phyloP scores from a whole-genome alignment of 2,329 filamentous ascomycete species.

The Aureobasidium lini region DNA sequence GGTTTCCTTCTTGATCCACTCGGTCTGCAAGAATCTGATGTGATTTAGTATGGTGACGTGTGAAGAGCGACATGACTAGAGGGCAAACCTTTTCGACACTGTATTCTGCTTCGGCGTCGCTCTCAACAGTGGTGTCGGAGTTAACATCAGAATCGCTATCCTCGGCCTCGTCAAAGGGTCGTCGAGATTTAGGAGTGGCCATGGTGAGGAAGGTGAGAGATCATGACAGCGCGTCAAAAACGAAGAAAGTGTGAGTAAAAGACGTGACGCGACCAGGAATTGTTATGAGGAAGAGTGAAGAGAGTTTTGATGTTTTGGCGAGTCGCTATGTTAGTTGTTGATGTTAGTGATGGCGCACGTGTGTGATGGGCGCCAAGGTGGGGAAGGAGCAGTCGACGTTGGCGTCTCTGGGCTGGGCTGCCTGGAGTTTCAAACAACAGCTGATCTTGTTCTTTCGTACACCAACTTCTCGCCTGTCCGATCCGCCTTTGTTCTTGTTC shows the following conservation, averaged over 20 bases:
- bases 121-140: conserved; percentile 19
- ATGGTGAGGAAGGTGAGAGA: not conserved
- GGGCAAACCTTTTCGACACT: conserved; percentile 21
- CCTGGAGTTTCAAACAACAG: conserved; percentile 9
- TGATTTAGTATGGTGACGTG: not conserved
- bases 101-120: conserved; percentile 21
- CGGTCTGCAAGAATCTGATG: conserved; percentile 22
- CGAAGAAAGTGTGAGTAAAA: not conserved
- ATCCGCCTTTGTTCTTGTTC: not conserved
- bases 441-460: conserved; percentile 1
- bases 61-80: not conserved
- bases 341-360: not conserved
- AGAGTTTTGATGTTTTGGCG: not conserved
- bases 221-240: not conserved
- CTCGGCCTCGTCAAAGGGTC: not conserved
- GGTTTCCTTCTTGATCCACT: not conserved
- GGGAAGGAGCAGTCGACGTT: conserved; percentile 5
- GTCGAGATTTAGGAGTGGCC: not conserved
- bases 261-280: not conserved
- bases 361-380: not conserved
- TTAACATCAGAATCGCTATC: conserved; percentile 7
- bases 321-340: not conserved
- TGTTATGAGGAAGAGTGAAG: not conserved
- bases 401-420: not conserved
- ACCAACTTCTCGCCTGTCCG: not conserved